Evolutionary conservation across 345 rosid genomes (phyloP).

Genomic region (Syzygium aromaticum): DNA sequence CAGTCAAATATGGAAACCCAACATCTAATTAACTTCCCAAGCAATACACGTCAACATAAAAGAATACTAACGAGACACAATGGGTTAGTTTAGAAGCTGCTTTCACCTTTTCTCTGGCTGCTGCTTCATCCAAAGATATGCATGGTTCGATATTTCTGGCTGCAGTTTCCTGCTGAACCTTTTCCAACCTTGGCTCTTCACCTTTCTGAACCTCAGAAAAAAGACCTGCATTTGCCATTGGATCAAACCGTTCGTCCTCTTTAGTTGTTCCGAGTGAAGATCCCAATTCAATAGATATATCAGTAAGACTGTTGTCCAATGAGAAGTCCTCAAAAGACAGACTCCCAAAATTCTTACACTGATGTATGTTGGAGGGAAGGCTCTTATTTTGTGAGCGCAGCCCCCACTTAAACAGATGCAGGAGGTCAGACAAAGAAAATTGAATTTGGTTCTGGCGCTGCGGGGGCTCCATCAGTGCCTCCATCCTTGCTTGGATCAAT

Average conservation of each 20-base stretch:
- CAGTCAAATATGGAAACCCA: no score
- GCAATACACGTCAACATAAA: not conserved
- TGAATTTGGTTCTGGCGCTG: not conserved
- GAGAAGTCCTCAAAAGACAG: not conserved
- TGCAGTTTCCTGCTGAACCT: not conserved
- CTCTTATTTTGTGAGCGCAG: not conserved
- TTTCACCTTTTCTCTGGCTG: not conserved
- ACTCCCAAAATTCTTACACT: no score
- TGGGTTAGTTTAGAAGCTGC: not conserved
- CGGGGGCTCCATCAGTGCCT: not conserved
- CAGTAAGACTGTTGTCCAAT: not conserved
- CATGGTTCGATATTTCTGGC: not conserved
- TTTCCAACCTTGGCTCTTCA: not conserved
- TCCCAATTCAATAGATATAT: not conserved
- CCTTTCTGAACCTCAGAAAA: fast-evolving
- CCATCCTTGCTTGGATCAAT: not conserved
- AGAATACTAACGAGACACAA: not conserved
- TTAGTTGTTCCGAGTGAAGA: not conserved
- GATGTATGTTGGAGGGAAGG: not conserved
- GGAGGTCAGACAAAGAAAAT: not conserved
- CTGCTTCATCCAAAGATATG: not conserved
- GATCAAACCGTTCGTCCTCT: not conserved
- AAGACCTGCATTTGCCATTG: not conserved
- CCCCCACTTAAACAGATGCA: not conserved
- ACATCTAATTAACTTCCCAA: not conserved